Percentiles rank a stretch among this genome's conserved stretches.
These are phyloP conservation scores for Elsinoe fawcettii DNA, from an alignment of 2,329 filamentous ascomycete genomes.

Conservation along the genomic window DNA sequence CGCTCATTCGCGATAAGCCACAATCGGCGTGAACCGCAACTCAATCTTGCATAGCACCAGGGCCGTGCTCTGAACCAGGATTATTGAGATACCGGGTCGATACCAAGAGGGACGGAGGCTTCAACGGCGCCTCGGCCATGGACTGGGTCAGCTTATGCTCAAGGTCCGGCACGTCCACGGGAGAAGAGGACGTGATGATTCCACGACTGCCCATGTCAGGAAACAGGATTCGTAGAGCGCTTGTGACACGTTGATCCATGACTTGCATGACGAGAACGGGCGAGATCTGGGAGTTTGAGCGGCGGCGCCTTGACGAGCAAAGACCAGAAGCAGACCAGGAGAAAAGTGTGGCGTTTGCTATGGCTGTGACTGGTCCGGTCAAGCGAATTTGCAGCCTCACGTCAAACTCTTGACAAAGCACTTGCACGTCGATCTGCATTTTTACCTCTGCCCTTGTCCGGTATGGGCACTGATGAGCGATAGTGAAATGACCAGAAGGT, in stretches of 20 bases:
- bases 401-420: background rate
- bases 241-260: background rate
- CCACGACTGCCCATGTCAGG: background rate
- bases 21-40: slow-evolving; percentile 5
- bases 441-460: background rate
- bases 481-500: background rate
- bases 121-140: background rate
- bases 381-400: background rate
- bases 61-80: slow-evolving; percentile 4
- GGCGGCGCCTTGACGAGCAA: background rate
- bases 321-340: too few relatives aligned
- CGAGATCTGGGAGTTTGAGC: background rate
- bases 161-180: slow-evolving; percentile 10
- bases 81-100: background rate
- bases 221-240: background rate
- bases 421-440: background rate
- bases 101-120: slow-evolving; percentile 1
- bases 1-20: background rate
- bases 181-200: background rate
- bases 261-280: background rate
- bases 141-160: background rate
- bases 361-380: background rate
- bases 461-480: background rate
- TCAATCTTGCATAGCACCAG: slow-evolving; percentile 10
- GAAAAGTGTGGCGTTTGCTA: background rate